Conservation (phyloP, 257 asterid genomes). For the Solanum sparsipilum region DNA sequence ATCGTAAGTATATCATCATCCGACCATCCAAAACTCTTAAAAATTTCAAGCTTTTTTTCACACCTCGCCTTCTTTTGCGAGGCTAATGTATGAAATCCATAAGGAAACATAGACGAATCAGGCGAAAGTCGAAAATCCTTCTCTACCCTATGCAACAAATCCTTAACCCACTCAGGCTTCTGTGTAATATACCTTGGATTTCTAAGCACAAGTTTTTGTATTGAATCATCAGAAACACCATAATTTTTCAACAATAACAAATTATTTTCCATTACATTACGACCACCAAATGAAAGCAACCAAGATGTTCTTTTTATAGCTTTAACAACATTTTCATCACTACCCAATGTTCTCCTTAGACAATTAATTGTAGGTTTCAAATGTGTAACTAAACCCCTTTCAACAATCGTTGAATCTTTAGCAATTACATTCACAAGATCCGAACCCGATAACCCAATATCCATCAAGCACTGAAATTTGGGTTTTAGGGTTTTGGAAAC, state of each 20-base stretch:
- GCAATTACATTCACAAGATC: not conserved
- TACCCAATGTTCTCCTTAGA: not conserved
- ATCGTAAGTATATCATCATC: not conserved
- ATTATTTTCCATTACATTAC: not conserved
- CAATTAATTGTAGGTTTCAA: not conserved
- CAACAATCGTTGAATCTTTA: not conserved
- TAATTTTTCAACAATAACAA: not conserved
- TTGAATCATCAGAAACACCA: not conserved
- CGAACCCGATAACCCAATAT: not conserved
- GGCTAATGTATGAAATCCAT: not conserved
- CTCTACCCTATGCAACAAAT: not conserved
- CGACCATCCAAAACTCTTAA: not conserved
- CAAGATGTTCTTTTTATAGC: not conserved
- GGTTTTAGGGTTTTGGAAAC: conserved; percentile 11
- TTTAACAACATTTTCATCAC: not conserved
- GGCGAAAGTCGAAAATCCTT: not conserved
- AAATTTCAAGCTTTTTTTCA: not conserved
- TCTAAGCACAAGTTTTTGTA: not conserved
- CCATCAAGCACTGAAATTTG: not conserved
- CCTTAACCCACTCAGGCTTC: not conserved
- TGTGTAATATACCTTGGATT: not conserved
- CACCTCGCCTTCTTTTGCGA: not conserved
- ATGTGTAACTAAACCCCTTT: not conserved
- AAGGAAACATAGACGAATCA: not conserved
- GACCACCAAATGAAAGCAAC: not conserved